Conservation (phyloP, 176 grass and related monocot species). For the Phyllostachys edulis region DNA sequence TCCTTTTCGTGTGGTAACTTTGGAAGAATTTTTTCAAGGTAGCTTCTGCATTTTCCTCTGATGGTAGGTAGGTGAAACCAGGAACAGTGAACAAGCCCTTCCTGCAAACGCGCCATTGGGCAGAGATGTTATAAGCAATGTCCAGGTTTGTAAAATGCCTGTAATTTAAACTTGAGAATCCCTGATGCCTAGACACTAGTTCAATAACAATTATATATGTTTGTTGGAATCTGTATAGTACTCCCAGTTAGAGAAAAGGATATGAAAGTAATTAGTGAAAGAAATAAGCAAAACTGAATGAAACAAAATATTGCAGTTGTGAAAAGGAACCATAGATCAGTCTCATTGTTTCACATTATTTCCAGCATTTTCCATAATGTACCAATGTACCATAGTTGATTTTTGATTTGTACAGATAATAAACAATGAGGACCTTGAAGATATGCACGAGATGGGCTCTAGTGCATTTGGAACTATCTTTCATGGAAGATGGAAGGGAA, state of each 20-base stretch:
- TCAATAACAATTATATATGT: neutral
- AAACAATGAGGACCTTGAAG: no score
- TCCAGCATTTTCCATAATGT: no score
- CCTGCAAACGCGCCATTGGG: conserved; percentile 9
- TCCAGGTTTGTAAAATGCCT: conserved; percentile 7
- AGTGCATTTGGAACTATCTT: no score
- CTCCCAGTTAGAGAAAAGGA: neutral
- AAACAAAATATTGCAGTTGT: no score
- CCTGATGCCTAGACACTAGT: neutral
- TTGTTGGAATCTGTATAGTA: neutral
- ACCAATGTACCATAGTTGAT: no score
- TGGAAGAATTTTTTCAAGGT: neutral
- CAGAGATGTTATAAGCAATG: conserved; percentile 7
- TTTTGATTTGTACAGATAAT: no score
- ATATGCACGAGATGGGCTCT: no score
- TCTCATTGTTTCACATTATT: no score
- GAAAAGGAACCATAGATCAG: no score
- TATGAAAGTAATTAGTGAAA: neutral
- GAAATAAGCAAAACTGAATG: neutral
- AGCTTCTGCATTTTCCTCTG: conserved; percentile 3
- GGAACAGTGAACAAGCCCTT: neutral
- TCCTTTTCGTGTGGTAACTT: neutral
- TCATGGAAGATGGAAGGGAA: no score
- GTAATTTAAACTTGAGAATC: conserved; percentile 5
- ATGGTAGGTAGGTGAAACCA: conserved; percentile 18